phyloP scores from a whole-genome alignment of 139 green algal species.

The Trebouxia sp. region DNA sequence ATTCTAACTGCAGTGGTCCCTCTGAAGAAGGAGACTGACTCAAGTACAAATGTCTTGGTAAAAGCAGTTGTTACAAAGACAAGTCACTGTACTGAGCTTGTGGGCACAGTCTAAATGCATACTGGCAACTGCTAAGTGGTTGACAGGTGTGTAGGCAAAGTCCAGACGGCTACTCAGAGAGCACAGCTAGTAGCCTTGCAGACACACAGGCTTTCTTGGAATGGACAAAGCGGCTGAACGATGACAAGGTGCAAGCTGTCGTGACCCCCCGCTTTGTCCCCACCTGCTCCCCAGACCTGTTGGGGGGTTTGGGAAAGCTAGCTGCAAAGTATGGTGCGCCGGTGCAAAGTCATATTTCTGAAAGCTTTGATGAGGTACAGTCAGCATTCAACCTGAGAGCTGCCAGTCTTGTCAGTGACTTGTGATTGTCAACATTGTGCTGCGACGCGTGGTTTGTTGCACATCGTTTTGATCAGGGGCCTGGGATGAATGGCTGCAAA shows the following conservation, averaged over 20 bases:
- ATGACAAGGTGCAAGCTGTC: constrained; percentile 52
- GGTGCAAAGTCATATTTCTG: constrained; percentile 44
- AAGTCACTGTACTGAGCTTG: too few species aligned
- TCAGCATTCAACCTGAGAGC: neutral
- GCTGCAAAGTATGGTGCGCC: constrained; percentile 27
- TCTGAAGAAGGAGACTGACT: too few species aligned
- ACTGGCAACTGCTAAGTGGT: too few species aligned
- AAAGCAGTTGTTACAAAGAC: too few species aligned
- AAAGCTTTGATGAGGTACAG: constrained; percentile 55
- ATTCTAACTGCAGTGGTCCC: too few species aligned
- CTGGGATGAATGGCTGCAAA: too few species aligned
- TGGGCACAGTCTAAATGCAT: too few species aligned
- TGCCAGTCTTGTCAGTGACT: neutral
- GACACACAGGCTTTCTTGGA: constrained; percentile 49
- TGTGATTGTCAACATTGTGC: neutral
- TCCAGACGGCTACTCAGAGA: constrained; percentile 56
- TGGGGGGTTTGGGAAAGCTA: constrained; percentile 53
- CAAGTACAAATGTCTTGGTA: too few species aligned
- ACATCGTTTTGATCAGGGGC: too few species aligned
- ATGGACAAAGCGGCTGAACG: constrained; percentile 5
- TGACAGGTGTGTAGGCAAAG: constrained; percentile 47
- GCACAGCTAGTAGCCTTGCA: constrained; percentile 43
- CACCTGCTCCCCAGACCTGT: constrained; percentile 65
- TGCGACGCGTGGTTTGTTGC: too few species aligned
- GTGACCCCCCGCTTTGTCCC: constrained; percentile 76